phyloP scores from a whole-genome alignment of 1,284 basidiomycete genomes.

The Cryptococcus sp. region DNA sequence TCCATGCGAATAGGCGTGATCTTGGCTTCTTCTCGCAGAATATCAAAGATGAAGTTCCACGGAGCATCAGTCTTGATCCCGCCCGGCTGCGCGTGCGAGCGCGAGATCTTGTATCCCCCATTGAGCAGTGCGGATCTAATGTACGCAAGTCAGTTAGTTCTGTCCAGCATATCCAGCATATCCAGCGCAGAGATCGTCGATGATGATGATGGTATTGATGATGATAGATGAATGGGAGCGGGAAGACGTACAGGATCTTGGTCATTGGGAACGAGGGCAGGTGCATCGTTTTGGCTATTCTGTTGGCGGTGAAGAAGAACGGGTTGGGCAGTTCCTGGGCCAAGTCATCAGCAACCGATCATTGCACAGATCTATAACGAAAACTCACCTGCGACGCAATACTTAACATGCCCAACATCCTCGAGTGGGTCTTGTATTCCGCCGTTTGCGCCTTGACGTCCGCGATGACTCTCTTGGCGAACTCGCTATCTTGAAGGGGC shows the following conservation, averaged over 20 bases:
- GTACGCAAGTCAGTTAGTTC: background rate
- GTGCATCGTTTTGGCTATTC: slow-evolving; percentile 65
- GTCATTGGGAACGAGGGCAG: slow-evolving; percentile 59
- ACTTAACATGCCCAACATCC: slow-evolving; percentile 95
- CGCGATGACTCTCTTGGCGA: slow-evolving; percentile 72
- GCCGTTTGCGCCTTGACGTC: slow-evolving; percentile 63
- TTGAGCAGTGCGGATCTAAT: slow-evolving; percentile 83
- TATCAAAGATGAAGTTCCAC: slow-evolving; percentile 72
- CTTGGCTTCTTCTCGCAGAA: slow-evolving; percentile 82
- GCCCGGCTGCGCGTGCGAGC: slow-evolving; percentile 85
- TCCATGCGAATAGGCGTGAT: slow-evolving; percentile 74
- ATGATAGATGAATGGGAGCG: background rate
- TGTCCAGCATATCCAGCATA: background rate
- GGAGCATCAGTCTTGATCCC: slow-evolving; percentile 89
- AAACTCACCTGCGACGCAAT: slow-evolving; percentile 76
- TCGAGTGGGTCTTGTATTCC: slow-evolving; percentile 74
- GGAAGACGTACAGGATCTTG: slow-evolving; percentile 64
- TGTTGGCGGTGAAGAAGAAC: slow-evolving; percentile 91
- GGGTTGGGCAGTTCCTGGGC: slow-evolving; percentile 74
- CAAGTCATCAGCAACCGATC: background rate
- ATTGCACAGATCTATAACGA: too few species aligned
- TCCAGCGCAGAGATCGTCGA: background rate
- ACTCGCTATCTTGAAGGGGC: slow-evolving; percentile 75
- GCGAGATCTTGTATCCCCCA: slow-evolving; percentile 78
- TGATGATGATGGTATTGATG: background rate